A percentile compares a stretch with the other conserved stretches of the same genome.
Evolutionary conservation across 345 rosid species (phyloP).

Genomic region (Litchi chinensis): DNA sequence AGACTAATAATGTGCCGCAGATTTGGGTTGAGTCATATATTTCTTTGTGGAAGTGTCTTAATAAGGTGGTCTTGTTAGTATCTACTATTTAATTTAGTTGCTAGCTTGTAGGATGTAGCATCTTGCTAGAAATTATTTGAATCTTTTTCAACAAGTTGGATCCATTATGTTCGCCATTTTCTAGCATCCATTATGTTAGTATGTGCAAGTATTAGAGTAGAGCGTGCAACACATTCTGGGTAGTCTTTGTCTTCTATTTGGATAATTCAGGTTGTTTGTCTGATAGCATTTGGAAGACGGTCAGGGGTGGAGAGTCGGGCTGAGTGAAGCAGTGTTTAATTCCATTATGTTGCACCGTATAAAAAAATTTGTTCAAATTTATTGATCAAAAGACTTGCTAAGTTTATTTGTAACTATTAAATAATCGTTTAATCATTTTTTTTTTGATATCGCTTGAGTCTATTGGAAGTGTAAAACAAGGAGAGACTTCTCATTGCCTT

Average conservation of each 20-base stretch:
- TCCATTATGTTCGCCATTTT: neutral
- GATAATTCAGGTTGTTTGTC: neutral
- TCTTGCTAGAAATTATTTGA: slow-evolving; percentile 40
- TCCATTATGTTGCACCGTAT: no score
- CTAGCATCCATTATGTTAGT: neutral
- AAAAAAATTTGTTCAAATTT: no score
- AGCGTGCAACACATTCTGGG: neutral
- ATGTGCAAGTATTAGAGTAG: neutral
- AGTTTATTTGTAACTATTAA: no score
- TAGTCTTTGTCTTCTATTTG: neutral
- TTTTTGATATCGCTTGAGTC: no score
- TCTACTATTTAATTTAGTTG: slow-evolving; percentile 18
- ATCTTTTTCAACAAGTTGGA: slow-evolving; percentile 26
- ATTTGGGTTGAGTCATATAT: slow-evolving; percentile 31
- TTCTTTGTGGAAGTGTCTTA: slow-evolving; percentile 35
- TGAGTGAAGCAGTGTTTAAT: neutral
- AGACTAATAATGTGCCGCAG: slow-evolving; percentile 39
- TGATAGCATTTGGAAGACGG: neutral
- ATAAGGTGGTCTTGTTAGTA: slow-evolving; percentile 25
- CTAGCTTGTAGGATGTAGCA: slow-evolving; percentile 38
- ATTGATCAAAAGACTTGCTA: no score
- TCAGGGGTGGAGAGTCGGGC: neutral
- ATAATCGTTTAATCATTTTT: no score
- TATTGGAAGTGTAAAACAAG: no score
- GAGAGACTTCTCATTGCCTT: no score